Conservation (phyloP, 805 yeast species). For the Kuraishia ogatae region DNA sequence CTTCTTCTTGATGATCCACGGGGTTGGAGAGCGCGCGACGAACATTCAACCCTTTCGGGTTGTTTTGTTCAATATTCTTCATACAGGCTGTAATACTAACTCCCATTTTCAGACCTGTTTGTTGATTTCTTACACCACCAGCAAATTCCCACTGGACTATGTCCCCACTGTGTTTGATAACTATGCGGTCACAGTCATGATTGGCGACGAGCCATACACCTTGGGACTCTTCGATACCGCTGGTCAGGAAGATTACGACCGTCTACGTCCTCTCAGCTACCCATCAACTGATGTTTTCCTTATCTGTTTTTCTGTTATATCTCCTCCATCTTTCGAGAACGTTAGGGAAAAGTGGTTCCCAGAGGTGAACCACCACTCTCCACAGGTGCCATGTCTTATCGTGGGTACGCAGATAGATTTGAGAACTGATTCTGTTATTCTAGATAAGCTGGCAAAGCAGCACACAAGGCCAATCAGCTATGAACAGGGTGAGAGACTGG, state of each 20-base stretch:
- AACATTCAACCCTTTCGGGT: too few species aligned
- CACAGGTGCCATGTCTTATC: conserved; percentile 95
- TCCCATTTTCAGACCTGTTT: conserved; percentile 57
- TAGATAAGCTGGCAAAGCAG: conserved; percentile 85
- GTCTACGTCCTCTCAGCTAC: conserved; percentile 91
- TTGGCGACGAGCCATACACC: conserved; percentile 97
- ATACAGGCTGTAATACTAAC: too few species aligned
- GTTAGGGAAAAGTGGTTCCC: conserved; percentile 99
- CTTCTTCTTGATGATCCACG: too few species aligned
- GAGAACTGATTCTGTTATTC: conserved; percentile 85
- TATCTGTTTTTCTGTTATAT: conserved; percentile 93
- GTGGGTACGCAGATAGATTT: conserved; percentile 97
- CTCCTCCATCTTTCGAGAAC: conserved; percentile 95
- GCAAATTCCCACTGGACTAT: conserved; percentile 95
- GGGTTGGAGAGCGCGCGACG: too few species aligned
- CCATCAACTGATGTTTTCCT: conserved; percentile 96
- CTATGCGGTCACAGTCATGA: conserved; percentile 90
- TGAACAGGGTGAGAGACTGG: conserved; percentile 87
- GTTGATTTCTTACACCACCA: conserved; percentile 90
- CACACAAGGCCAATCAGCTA: conserved; percentile 78
- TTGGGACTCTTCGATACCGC: conserved; percentile 98
- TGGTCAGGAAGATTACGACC: conserved; percentile 98
- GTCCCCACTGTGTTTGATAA: conserved; percentile 98
- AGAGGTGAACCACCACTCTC: conserved; percentile 89
- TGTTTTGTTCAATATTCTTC: too few species aligned